phyloP scores from a whole-genome alignment of 352 stramenopile genomes.

The Pythium aphanidermatum region DNA sequence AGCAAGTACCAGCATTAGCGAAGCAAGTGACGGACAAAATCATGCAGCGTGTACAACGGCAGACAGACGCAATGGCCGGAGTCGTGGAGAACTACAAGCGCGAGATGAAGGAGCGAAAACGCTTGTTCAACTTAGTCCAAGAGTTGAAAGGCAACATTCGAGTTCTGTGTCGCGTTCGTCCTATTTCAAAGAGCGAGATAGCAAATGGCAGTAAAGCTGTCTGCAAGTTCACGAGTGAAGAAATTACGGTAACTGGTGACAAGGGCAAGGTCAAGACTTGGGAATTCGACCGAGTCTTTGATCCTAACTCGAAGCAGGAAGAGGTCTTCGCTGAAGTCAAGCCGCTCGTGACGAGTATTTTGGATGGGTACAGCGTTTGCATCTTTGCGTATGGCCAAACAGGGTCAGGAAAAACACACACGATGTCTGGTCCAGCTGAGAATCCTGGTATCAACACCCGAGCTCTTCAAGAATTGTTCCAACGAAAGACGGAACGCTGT shows the following conservation, averaged over 20 bases:
- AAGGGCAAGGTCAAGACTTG: constrained; percentile 85
- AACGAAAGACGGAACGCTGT: constrained; percentile 49
- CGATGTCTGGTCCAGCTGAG: constrained; percentile 66
- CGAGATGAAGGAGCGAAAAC: constrained; percentile 84
- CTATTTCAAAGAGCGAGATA: constrained; percentile 80
- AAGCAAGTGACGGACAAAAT: constrained; percentile 78
- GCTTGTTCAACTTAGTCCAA: constrained; percentile 95
- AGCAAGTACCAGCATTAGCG: constrained; percentile 47
- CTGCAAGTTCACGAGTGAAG: constrained; percentile 72
- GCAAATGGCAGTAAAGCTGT: constrained; percentile 70
- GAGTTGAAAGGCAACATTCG: constrained; percentile 97
- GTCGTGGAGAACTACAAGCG: constrained; percentile 88
- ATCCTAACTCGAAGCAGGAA: constrained; percentile 68
- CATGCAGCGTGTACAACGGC: constrained; percentile 57
- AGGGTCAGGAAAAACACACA: constrained; percentile 84
- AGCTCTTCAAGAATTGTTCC: constrained; percentile 79
- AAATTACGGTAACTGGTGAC: constrained; percentile 71
- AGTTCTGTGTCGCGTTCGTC: constrained; percentile 94
- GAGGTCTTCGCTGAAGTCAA: constrained; percentile 74
- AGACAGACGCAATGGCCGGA: constrained; percentile 72
- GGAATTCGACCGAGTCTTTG: constrained; percentile 85
- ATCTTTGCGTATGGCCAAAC: constrained; percentile 90
- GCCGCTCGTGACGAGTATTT: constrained; percentile 75
- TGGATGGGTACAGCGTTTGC: constrained; percentile 86
- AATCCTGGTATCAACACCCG: constrained; percentile 81